Evolutionary conservation across 371 early-diverging fungal genomes (phyloP).

Genomic region (Batkoa obscura): DNA sequence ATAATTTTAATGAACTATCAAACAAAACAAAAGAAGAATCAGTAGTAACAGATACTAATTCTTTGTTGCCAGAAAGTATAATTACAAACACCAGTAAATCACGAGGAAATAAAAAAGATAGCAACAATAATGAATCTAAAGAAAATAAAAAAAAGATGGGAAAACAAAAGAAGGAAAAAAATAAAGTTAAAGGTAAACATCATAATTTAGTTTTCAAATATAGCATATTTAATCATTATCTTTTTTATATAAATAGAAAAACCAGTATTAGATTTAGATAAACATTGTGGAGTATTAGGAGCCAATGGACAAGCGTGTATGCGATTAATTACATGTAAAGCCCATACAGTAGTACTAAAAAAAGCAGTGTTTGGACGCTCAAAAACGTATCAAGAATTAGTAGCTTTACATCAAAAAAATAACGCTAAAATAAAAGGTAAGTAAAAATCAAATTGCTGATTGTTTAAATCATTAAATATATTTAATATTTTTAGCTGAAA

Average conservation of each 20-base stretch:
- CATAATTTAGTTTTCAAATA: not conserved
- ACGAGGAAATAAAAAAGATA: not conserved
- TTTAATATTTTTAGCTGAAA: too few species aligned
- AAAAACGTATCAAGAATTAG: not conserved
- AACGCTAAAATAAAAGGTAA: conserved; percentile 4
- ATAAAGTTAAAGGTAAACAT: not conserved
- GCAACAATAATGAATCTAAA: not conserved
- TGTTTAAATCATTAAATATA: too few species aligned
- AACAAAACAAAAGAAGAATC: too few species aligned
- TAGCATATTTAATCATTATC: not conserved
- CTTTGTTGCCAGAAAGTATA: too few species aligned
- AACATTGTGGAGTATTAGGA: not conserved
- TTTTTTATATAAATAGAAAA: not conserved
- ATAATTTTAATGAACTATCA: too few species aligned
- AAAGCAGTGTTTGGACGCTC: conserved; percentile 5
- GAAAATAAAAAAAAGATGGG: not conserved
- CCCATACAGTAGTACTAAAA: conserved; percentile 5
- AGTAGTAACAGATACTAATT: too few species aligned
- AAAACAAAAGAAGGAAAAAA: not conserved
- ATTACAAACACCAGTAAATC: not conserved
- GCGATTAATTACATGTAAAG: conserved; percentile 5
- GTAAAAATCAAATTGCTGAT: too few species aligned
- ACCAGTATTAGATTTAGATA: not conserved
- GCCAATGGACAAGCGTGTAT: not conserved
- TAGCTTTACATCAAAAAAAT: not conserved